Evolutionary conservation across 2,329 filamentous ascomycete genomes (phyloP).

Genomic region (Trichophyton rubrum): DNA sequence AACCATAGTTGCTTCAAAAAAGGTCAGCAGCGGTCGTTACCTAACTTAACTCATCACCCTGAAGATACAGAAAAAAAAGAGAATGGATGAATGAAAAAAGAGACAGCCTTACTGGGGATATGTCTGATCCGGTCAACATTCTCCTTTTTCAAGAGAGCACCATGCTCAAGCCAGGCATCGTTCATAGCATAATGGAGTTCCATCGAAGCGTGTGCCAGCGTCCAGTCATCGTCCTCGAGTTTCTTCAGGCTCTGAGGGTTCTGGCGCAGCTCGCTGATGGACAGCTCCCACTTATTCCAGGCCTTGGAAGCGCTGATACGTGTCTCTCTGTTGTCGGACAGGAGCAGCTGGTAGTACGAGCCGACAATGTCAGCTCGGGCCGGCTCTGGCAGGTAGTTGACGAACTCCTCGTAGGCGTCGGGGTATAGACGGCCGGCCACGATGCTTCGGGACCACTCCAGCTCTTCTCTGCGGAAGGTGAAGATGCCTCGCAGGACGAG

Average conservation of each 20-base stretch:
- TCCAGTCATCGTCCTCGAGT: conserved; percentile 22
- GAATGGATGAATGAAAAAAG: too few species aligned
- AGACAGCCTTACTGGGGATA: conserved; percentile 20
- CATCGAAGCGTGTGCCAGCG: conserved; percentile 30
- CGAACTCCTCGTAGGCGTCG: conserved; percentile 28
- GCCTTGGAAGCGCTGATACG: conserved; percentile 23
- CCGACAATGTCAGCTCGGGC: conserved; percentile 27
- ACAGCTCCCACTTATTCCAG: conserved; percentile 28
- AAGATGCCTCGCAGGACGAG: conserved; percentile 36
- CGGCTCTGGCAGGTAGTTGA: conserved; percentile 25
- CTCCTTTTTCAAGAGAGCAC: conserved; percentile 26
- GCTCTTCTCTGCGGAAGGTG: conserved; percentile 24
- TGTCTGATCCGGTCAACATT: conserved; percentile 26
- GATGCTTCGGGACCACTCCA: conserved; percentile 25
- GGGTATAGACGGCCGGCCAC: conserved; percentile 27
- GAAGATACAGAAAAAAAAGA: not conserved
- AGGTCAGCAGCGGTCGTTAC: not conserved
- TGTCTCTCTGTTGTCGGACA: conserved; percentile 20
- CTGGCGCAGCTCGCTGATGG: conserved; percentile 20
- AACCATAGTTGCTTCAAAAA: not conserved
- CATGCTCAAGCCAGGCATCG: conserved; percentile 31
- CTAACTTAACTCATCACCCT: not conserved
- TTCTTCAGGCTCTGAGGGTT: conserved; percentile 14
- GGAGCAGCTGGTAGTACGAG: conserved; percentile 32
- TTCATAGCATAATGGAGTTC: conserved; percentile 36